Base-by-base conservation (phyloP, 441 rosid genomes). In the Arabidopsis hybrid region DNA sequence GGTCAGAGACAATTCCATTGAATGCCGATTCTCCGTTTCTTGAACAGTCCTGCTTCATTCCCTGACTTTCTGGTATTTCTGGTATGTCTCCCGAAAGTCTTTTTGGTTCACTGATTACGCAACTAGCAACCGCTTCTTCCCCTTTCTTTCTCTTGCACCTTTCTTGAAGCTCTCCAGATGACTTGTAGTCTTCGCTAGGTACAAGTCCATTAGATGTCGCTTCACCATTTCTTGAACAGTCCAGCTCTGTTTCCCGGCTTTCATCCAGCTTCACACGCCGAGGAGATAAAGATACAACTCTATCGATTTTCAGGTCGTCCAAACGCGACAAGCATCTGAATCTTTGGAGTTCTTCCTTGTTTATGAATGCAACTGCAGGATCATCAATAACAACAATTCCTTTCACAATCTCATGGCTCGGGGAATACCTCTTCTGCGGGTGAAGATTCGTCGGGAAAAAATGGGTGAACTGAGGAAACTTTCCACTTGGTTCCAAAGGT, bases 341-440 rank as follows among this genome's bases (percentile, higher is more conserved):
- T 72, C 85, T 80, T 39, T 78, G 78, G 21, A 85, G 40, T 31
- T 82, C 82, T 71, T 75, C 86, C 64, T 76, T 31, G 21, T 40
- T 82, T 12, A 83, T 56, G 67, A 60, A 76, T 0, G 81, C 74
- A 8, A 82, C 71, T 56, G 14, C 60, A 31, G 91, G 89, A 53
- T 90, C 80, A 73, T 85, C 86, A 16, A 89, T 81, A 36, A 85
- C 81, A 71, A 86, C 85, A 79, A 86, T 71, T 8, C 92, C 95
- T 78, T 84, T 88, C 40, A 88, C 78, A 60, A 86, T 72, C 74
- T 81, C 83, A 43, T 51, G 68, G 61, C 67, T 56, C 8, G 36
- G 72, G 0, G 87, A 80, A 71, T 85, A 84, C 68, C 47, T 78
- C 61, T 84, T 90, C 32, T 83, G 91, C 8, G 55, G 85, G 72